Percentiles rank a stretch among this genome's conserved stretches.
Conservation (phyloP, 2,329 filamentous ascomycete species). For the Westerdykella ornata region DNA sequence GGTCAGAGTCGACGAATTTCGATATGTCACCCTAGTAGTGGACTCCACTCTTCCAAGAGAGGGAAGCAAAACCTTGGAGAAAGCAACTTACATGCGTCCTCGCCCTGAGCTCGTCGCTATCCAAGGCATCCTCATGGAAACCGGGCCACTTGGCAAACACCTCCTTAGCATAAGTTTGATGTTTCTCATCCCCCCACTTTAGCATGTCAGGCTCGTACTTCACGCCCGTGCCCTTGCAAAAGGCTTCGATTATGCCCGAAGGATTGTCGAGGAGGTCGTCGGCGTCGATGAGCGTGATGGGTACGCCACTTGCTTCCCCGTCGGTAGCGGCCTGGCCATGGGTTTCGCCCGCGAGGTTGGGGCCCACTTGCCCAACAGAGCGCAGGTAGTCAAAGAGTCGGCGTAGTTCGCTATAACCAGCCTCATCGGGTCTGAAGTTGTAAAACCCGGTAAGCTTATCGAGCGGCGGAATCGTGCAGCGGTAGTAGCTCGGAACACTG, state of each 20-base stretch:
- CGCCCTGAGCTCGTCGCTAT: conserved; percentile 68
- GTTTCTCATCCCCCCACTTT: conserved; percentile 70
- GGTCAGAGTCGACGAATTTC: neutral
- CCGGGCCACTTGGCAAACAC: conserved; percentile 96
- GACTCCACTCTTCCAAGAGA: no score
- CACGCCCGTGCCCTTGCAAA: conserved; percentile 75
- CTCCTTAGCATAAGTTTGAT: conserved; percentile 59
- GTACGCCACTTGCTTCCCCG: conserved; percentile 40
- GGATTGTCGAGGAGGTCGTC: conserved; percentile 90
- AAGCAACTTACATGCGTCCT: conserved; percentile 52
- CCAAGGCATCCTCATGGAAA: conserved; percentile 91
- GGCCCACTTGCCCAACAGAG: conserved; percentile 62
- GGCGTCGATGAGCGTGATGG: conserved; percentile 83
- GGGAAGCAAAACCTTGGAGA: neutral
- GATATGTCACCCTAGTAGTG: no score
- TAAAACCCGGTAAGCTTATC: conserved; percentile 76
- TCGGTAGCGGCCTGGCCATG: conserved; percentile 30
- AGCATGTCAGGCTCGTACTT: conserved; percentile 74
- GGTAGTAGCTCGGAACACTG: conserved; percentile 88
- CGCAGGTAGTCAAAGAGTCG: conserved; percentile 80
- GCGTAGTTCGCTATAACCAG: conserved; percentile 83
- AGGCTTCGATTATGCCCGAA: conserved; percentile 64
- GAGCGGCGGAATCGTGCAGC: conserved; percentile 85
- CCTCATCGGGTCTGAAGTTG: conserved; percentile 79
- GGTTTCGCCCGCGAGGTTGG: conserved; percentile 49